Evolutionary conservation across 164 flowering plant genomes (phyloP).

Genomic region (Kalanchoe fedtschenkoi): DNA sequence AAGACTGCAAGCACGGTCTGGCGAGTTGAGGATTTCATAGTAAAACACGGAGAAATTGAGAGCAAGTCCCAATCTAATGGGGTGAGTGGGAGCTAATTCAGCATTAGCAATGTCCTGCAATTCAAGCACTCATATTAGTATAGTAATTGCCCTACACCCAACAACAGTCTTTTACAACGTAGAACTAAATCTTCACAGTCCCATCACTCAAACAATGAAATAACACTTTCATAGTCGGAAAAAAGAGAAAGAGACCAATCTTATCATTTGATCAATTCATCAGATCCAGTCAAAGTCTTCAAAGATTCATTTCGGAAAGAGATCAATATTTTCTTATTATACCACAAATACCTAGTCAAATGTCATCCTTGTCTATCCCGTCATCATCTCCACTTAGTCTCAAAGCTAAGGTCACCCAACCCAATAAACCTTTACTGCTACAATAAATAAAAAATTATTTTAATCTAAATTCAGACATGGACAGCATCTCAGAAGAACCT

Average conservation of each 20-base stretch:
- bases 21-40: neutral
- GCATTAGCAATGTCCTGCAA: slow-evolving; percentile 4
- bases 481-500: neutral
- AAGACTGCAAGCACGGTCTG: slow-evolving; percentile 1
- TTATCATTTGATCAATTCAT: neutral
- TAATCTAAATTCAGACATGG: neutral
- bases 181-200: too few species aligned
- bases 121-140: too few species aligned
- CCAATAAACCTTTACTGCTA: too few species aligned
- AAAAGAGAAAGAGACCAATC: too few species aligned
- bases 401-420: neutral
- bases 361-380: neutral
- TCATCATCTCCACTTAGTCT: neutral
- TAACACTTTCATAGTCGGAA: too few species aligned
- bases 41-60: slow-evolving; percentile 6
- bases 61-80: slow-evolving; percentile 1
- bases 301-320: neutral
- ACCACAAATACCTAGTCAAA: neutral
- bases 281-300: neutral
- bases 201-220: too few species aligned
- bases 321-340: neutral
- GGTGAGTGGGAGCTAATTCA: neutral
- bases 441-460: neutral
- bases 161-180: too few species aligned
- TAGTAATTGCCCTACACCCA: too few species aligned